Evolutionary conservation across 2,329 filamentous ascomycete genomes (phyloP), one percentile per base, ranked within the genome.

Genomic region (Gaeumannomyces sp.): DNA sequence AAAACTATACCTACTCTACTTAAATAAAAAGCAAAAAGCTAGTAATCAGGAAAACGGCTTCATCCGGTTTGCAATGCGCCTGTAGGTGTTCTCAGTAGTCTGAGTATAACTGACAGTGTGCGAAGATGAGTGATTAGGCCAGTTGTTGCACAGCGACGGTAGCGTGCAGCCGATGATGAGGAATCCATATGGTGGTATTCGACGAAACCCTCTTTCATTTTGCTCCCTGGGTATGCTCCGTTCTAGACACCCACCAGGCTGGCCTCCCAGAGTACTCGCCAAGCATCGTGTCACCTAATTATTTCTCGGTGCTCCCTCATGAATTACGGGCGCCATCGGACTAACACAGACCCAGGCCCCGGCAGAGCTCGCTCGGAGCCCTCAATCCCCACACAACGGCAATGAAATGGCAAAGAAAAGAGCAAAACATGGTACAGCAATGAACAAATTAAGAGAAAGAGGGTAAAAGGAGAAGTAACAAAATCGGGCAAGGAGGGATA

Each of bases 1-100:
- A 60, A 60, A 35, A 38, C 22, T 38, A 60, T 28, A 60, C 28
- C 59, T 60, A 60, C 59, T n/a, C 45, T 29, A 60, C 11, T 29
- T 58, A 33, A 60, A 60, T 25, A 16, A 60, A 60, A n/a, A 60
- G 13, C 29, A 31, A 60, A 60, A 28, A 28, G 14, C 25, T 38
- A 60, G 59, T 60, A 60, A 60, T 60, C 31, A 60, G 19, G 28
- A 60, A 19, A 53, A 53, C 22, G 22, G 3, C 7, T n/a, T 25
- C 22, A 2, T n/a, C 8, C 19, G 38, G 19, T 45, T 45, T 13
- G 38, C 14, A 45, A 53, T 53, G 19, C 22, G 22, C 19, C 19
- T 22, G n/a, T 53, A 25, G 16, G 8, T 45, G 13, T 35, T 35
- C 13, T 14, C 33, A 35, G 8, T n/a, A 25, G 6, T 22, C 22